Evolutionary conservation across 108 stramenopile genomes (phyloP).

Genomic region (Licmophora abbreviata): DNA sequence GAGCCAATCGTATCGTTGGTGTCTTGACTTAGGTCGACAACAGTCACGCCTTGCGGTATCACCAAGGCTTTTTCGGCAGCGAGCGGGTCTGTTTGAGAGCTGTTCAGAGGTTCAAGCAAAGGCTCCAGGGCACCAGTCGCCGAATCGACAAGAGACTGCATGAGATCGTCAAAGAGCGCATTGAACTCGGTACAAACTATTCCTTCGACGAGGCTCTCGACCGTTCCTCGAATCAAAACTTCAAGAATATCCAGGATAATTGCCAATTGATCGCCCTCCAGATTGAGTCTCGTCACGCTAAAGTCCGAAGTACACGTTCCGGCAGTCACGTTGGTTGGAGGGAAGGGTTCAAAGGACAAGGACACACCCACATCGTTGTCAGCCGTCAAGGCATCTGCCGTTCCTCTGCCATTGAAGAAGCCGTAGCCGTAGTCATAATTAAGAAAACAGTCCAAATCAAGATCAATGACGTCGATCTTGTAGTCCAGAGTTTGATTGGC

Average conservation of each 20-base stretch:
- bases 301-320: not conserved
- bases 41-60: not conserved
- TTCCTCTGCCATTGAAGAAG: not conserved
- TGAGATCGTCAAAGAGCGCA: not conserved
- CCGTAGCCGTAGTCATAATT: not conserved
- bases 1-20: not conserved
- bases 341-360: not conserved
- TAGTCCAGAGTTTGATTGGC: not conserved
- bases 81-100: not conserved
- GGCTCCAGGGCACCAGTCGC: not conserved
- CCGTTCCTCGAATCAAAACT: not conserved
- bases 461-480: not conserved
- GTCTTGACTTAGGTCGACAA: not conserved
- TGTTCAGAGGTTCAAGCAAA: not conserved
- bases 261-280: not conserved
- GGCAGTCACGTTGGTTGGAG: not conserved
- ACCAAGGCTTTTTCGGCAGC: not conserved
- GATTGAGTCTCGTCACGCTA: not conserved
- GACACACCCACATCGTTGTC: not conserved
- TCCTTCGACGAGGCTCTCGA: conserved; percentile 2
- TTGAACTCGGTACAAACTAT: not conserved
- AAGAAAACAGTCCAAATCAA: not conserved
- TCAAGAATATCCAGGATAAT: conserved; percentile 2
- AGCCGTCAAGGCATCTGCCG: not conserved
- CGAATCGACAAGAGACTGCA: not conserved